phyloP scores from a whole-genome alignment of 441 rosid genomes.

The Eruca vesicaria region DNA sequence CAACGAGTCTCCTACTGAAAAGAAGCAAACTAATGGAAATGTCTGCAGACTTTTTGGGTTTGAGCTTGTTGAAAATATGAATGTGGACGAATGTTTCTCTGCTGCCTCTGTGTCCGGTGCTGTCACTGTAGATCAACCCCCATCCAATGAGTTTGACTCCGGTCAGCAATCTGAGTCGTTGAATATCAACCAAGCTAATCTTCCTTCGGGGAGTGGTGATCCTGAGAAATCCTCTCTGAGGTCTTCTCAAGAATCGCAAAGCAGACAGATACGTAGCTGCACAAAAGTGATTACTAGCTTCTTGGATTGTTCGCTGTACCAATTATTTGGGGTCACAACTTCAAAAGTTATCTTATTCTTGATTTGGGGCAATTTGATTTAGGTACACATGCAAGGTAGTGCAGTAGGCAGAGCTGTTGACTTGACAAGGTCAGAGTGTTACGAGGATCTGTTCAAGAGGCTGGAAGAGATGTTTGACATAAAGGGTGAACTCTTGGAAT shows the following conservation, averaged over 20 bases:
- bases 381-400: slow-evolving; percentile 99
- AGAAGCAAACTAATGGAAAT: slow-evolving; percentile 61
- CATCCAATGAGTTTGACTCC: slow-evolving; percentile 64
- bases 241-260: slow-evolving; percentile 81
- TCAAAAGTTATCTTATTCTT: background rate
- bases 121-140: slow-evolving; percentile 48
- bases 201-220: slow-evolving; percentile 73
- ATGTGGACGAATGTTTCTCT: slow-evolving; percentile 56
- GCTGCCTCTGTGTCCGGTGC: slow-evolving; percentile 45
- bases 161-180: slow-evolving; percentile 76
- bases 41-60: slow-evolving; percentile 90
- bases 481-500: slow-evolving; percentile 72
- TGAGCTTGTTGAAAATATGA: slow-evolving; percentile 73
- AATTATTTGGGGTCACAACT: background rate
- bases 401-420: slow-evolving; percentile 99
- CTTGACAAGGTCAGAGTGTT: slow-evolving; percentile 69
- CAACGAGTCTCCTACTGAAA: slow-evolving; percentile 57
- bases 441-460: slow-evolving; percentile 73
- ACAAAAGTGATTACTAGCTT: slow-evolving; percentile 60
- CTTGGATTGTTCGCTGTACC: slow-evolving; percentile 9
- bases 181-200: slow-evolving; percentile 51
- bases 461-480: slow-evolving; percentile 96
- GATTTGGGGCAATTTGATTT: slow-evolving; percentile 23
- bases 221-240: slow-evolving; percentile 80
- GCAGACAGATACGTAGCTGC: slow-evolving; percentile 94